Percentiles rank a stretch among this genome's conserved stretches.
These are phyloP conservation scores for Ensete glaucum DNA, from an alignment of 176 grass and related monocot genomes.

Conservation along the genomic window DNA sequence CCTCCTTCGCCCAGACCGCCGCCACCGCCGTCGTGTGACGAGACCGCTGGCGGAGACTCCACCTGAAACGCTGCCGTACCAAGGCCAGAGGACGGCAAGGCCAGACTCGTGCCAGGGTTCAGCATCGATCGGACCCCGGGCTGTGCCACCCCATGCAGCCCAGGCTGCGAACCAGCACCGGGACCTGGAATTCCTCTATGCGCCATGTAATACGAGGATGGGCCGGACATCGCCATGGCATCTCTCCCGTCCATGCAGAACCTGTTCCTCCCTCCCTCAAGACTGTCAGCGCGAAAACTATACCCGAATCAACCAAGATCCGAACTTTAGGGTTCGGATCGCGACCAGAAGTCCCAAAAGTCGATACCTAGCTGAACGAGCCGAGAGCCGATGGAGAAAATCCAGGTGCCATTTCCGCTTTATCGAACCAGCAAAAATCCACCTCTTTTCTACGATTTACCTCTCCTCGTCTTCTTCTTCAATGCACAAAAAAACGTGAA, in stretches of 20 bases:
- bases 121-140: slow-evolving; percentile 9
- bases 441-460: not conserved
- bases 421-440: not conserved
- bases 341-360: not conserved
- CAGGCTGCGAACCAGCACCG: not conserved
- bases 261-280: not conserved
- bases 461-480: not conserved
- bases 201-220: slow-evolving; percentile 14
- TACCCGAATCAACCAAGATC: not conserved
- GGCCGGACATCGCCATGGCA: slow-evolving; percentile 7
- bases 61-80: slow-evolving; percentile 8
- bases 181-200: slow-evolving; percentile 14
- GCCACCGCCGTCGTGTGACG: not conserved
- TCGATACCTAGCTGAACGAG: too few relatives aligned
- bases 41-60: not conserved
- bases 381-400: not conserved
- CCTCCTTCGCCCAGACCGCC: not conserved
- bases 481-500: not conserved
- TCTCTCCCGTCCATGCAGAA: slow-evolving; percentile 24
- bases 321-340: not conserved
- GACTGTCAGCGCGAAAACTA: not conserved
- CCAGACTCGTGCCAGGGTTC: slow-evolving; percentile 4
- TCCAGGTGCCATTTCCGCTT: not conserved
- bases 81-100: not conserved
- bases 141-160: slow-evolving; percentile 1